Base-by-base conservation (phyloP, 2,329 filamentous ascomycete species). In the Fusarium pseudograminearum region DNA sequence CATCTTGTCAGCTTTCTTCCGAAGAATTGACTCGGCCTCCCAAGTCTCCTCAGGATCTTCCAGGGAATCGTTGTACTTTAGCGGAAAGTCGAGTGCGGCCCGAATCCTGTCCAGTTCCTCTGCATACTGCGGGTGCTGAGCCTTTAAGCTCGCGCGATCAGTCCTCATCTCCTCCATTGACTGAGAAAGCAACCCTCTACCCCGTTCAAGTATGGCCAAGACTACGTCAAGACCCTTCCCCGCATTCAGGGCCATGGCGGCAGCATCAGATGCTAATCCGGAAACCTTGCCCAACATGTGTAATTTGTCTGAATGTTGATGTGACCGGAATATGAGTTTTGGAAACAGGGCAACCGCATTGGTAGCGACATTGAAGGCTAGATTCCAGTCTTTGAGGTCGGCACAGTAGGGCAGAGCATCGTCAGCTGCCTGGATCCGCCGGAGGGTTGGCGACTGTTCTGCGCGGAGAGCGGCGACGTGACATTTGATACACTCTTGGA, bases 131-230 rank as follows among this genome's bases (percentile, higher is more conserved):
- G 51, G 38, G 7, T 20, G 28, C 3, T 34, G 28, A 18, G 22
- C 2, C 10, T 33, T 7, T 3, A 54, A 33, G 28, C 51, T 54
- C 4, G 7, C 20, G 6, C 10, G 28, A 6, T 45, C 51, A 3
- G 38, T 34, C 16, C 51, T 22, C 38, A 54, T 54, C 15, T 54
- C 51, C 7, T 54, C 51, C 51, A 45, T 54, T 4, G 38, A 54
- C 15, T 26, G 51, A 7, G 51, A 44, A 11, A 45, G 28, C 0
- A 54, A 16, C 1, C 51, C 51, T 15, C 51, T 41, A 2, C 51
- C 51, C 5, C 15, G 8, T 1, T 54, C 51, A 5, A 54, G 51
- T 4, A 54, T 22, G 2, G 12, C 9, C 4, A 54, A 16, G 0
- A 5, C 36, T 5, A 11, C 3, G 1, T 5, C 4, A 6, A 20